phyloP scores from a whole-genome alignment of 1,284 basidiomycete species.

The Fomitopsis palustris region DNA sequence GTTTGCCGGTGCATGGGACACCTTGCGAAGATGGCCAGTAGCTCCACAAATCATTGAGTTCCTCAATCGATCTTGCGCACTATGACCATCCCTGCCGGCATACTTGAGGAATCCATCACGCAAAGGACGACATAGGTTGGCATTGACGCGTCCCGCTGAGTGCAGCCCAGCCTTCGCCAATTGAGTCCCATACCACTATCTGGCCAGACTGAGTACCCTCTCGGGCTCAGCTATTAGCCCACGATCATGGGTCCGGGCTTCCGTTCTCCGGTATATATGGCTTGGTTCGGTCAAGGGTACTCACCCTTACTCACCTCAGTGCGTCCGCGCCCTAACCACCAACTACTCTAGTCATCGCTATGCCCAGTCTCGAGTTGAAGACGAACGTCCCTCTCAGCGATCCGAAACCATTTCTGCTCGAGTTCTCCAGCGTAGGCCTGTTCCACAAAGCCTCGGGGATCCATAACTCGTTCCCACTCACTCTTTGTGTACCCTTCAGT shows the following conservation, averaged over 20 bases:
- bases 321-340: neutral
- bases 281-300: neutral
- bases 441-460: neutral
- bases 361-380: conserved; percentile 52
- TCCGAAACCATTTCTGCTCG: conserved; percentile 48
- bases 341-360: conserved; percentile 21
- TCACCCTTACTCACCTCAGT: neutral
- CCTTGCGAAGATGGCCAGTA: too few species aligned
- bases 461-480: neutral
- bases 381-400: conserved; percentile 60
- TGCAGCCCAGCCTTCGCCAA: too few species aligned
- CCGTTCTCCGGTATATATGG: neutral
- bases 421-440: conserved; percentile 54
- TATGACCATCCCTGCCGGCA: too few species aligned
- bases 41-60: too few species aligned
- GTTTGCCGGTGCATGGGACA: too few species aligned
- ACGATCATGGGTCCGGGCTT: neutral
- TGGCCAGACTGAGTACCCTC: too few species aligned
- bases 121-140: too few species aligned
- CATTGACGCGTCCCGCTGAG: too few species aligned
- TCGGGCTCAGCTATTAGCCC: neutral
- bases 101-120: too few species aligned
- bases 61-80: too few species aligned
- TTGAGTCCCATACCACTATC: too few species aligned
- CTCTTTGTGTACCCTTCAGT: conserved; percentile 15